Percentiles rank a stretch among this genome's conserved stretches.
These are phyloP conservation scores for Penicillium crystallinum DNA, from an alignment of 495 filamentous ascomycete species.

Conservation along the genomic window DNA sequence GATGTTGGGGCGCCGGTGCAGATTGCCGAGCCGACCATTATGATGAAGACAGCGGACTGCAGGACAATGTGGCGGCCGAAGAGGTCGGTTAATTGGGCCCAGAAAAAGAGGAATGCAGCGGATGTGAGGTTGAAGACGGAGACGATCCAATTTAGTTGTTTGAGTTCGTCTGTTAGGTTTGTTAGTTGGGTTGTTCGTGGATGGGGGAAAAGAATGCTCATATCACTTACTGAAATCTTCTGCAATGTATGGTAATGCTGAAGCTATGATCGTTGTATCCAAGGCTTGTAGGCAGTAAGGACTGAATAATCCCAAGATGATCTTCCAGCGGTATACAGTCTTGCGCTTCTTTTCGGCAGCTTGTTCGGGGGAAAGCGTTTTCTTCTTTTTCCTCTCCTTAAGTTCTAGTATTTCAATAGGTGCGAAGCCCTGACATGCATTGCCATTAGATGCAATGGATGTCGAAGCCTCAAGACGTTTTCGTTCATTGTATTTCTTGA, in stretches of 20 bases:
- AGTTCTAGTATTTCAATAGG: background rate
- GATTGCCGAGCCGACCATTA: constrained; percentile 47
- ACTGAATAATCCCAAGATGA: constrained; percentile 47
- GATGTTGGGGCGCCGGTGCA: constrained; percentile 47
- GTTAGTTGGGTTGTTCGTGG: background rate
- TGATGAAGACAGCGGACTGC: constrained; percentile 41
- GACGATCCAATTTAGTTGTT: constrained; percentile 60
- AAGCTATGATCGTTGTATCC: constrained; percentile 56
- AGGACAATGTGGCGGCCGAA: constrained; percentile 50
- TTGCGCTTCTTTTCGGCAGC: constrained; percentile 4
- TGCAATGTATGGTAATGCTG: constrained; percentile 55
- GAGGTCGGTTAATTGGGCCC: constrained; percentile 54
- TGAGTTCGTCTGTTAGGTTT: constrained; percentile 38
- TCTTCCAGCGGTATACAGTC: constrained; percentile 45
- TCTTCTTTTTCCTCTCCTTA: background rate
- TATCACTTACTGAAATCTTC: constrained; percentile 48
- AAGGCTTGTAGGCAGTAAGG: constrained; percentile 50
- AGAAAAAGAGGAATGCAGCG: constrained; percentile 57
- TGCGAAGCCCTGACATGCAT: too few species aligned
- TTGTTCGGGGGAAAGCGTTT: constrained; percentile 6
- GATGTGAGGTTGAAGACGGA: constrained; percentile 58
- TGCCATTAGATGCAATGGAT: background rate
- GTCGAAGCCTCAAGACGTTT: background rate
- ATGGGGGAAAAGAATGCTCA: background rate
- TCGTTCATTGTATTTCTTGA: constrained; percentile 12